These are phyloP conservation scores for Botrytis cinerea DNA, from an alignment of 2,329 filamentous ascomycete genomes.

Conservation along the genomic window DNA sequence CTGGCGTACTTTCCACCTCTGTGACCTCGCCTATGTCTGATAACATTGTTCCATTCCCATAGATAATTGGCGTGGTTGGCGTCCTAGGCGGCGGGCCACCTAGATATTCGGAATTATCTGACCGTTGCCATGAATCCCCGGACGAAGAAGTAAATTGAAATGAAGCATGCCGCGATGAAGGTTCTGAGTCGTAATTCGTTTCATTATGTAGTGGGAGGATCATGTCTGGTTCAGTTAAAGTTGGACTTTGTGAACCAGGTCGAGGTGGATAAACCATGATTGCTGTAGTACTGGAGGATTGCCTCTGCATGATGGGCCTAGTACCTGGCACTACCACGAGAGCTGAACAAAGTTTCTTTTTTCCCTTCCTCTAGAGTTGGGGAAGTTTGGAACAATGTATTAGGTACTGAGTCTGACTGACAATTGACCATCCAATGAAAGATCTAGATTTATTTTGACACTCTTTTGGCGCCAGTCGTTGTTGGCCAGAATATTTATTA, in stretches of 20 bases:
- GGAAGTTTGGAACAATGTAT: not conserved
- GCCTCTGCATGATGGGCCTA: conserved; percentile 37
- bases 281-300: conserved; percentile 34
- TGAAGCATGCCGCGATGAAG: conserved; percentile 48
- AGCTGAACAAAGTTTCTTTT: not conserved
- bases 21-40: conserved; percentile 64
- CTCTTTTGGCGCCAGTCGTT: not conserved
- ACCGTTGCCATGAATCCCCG: conserved; percentile 42
- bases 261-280: conserved; percentile 48
- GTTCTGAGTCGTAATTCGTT: conserved; percentile 50
- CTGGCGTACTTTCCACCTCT: conserved; percentile 53
- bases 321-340: conserved; percentile 10
- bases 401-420: not conserved
- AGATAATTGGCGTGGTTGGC: conserved; percentile 65
- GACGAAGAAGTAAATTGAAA: conserved; percentile 40
- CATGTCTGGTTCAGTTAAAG: conserved; percentile 91
- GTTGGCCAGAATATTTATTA: not conserved
- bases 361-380: not conserved
- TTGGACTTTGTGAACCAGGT: conserved; percentile 81
- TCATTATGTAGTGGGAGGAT: conserved; percentile 77
- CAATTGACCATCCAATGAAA: not conserved
- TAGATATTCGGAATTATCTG: conserved; percentile 36
- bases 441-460: not conserved
- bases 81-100: conserved; percentile 46
- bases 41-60: conserved; percentile 69